Base-by-base conservation (phyloP, 2,329 filamentous ascomycete species). In the Huntiella abstrusa region DNA sequence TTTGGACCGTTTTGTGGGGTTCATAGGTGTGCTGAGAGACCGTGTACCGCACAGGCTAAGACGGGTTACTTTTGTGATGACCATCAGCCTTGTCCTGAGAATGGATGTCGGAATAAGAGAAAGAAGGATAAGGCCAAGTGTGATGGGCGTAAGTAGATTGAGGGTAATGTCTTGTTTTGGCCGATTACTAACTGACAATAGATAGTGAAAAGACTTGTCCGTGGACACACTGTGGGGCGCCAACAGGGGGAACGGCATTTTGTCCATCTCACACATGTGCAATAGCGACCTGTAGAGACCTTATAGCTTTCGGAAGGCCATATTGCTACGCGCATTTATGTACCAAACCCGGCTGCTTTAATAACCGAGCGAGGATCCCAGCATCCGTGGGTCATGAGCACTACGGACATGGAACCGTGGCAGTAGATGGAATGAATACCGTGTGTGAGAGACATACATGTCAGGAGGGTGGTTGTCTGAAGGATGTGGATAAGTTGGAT, bases 401-500 rank as follows among this genome's bases (percentile, higher is more conserved):
- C 22, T 10, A 28, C 22, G 5, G 22, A 7, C 6, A 11, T 13
- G 17, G 40, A 28, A 5, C 15, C 15, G 13, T 19, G 45, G 45
- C 6, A n/a, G 36, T 17, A 2, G 46, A 41, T 6, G 15, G 40
- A 11, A 10, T 22, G 11, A 15, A 36, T 12, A 28, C 28, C 13
- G 36, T 42, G 17, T 52, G 51, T n/a, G 40, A 37, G 16, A 37
- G 43, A 7, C 51, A 52, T 37, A 39, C 40, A 15, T 52, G 51
- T 33, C 32, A 36, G 12, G 45, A 47, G n/a, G 33, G 17, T 33
- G 39, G 35, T 3, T 52, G 51, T 19, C 12, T 22, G 3, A 41
- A 32, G 22, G 17, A 38, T 6, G 43, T 13, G 17, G 33, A 17
- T 15, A 33, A 37, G 13, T 4, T 22, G n/a, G 33, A 19, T 11